phyloP scores from a whole-genome alignment of 2,329 filamentous ascomycete species.

The Exophiala lecanii-corni region DNA sequence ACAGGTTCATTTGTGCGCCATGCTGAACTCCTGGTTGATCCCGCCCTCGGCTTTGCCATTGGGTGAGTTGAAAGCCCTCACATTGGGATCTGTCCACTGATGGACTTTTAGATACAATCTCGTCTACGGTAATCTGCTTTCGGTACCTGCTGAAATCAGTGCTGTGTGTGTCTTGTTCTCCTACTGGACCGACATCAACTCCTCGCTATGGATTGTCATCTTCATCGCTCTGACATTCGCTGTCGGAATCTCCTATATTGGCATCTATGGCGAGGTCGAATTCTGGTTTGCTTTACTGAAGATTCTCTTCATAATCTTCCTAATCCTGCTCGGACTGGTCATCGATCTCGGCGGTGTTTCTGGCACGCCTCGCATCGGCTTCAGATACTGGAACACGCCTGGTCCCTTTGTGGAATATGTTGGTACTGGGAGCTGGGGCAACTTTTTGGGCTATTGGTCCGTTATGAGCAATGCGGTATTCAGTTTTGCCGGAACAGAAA shows the following conservation, averaged over 20 bases:
- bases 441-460: constrained; percentile 58
- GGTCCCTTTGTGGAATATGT: constrained; percentile 65
- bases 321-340: constrained; percentile 51
- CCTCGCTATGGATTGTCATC: constrained; percentile 38
- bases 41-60: constrained; percentile 45
- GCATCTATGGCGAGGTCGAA: constrained; percentile 49
- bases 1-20: constrained; percentile 49
- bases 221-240: constrained; percentile 36
- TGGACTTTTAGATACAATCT: constrained; percentile 17
- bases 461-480: constrained; percentile 39
- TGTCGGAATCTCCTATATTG: constrained; percentile 34
- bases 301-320: constrained; percentile 56
- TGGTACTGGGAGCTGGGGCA: constrained; percentile 52
- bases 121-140: constrained; percentile 51
- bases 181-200: constrained; percentile 57
- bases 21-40: constrained; percentile 49
- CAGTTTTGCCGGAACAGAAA: constrained; percentile 40
- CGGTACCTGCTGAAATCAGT: constrained; percentile 57
- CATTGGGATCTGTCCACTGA: too few species aligned
- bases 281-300: constrained; percentile 52
- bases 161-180: constrained; percentile 60
- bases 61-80: constrained; percentile 44
- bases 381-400: constrained; percentile 64
- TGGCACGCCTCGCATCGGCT: constrained; percentile 56
- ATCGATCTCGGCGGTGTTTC: constrained; percentile 60